Evolutionary conservation across 768 basidiomycete species (phyloP).

Genomic region (Stropharia rugosoannulata): DNA sequence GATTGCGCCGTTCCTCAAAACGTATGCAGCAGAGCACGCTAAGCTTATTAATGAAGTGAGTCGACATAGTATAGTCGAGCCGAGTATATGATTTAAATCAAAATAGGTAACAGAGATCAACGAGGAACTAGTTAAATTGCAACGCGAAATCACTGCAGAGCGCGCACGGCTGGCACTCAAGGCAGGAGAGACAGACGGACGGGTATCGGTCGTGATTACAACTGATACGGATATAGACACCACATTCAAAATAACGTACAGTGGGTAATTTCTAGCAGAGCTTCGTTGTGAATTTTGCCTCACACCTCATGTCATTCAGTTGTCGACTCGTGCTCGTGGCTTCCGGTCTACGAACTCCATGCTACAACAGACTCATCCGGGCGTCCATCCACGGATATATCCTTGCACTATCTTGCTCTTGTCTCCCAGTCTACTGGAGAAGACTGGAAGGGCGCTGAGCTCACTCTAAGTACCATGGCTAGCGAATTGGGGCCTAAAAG

Average conservation of each 20-base stretch:
- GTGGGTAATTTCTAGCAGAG: constrained; percentile 28
- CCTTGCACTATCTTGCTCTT: constrained; percentile 55
- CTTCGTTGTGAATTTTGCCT: background rate
- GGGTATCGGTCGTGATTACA: constrained; percentile 43
- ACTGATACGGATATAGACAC: constrained; percentile 34
- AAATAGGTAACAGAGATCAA: constrained; percentile 31
- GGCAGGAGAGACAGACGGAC: constrained; percentile 31
- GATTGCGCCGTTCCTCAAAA: constrained; percentile 41
- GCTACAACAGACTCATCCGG: constrained; percentile 42
- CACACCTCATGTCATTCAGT: constrained; percentile 30
- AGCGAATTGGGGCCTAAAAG: constrained; percentile 30
- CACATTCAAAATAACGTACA: constrained; percentile 52
- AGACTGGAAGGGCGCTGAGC: constrained; percentile 50
- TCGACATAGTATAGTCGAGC: background rate
- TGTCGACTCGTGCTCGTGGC: constrained; percentile 50
- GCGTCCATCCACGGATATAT: constrained; percentile 40
- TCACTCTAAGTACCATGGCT: constrained; percentile 53
- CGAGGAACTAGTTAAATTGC: constrained; percentile 39
- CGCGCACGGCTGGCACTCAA: constrained; percentile 28
- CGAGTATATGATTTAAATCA: background rate
- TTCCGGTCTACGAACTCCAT: constrained; percentile 58
- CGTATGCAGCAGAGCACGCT: constrained; percentile 36
- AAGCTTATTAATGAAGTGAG: constrained; percentile 30
- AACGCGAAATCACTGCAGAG: constrained; percentile 38
- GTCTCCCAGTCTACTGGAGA: constrained; percentile 59